These are phyloP conservation scores for Globisporangium rhizosaccharum DNA, from an alignment of 352 stramenopile genomes.

Conservation along the genomic window DNA sequence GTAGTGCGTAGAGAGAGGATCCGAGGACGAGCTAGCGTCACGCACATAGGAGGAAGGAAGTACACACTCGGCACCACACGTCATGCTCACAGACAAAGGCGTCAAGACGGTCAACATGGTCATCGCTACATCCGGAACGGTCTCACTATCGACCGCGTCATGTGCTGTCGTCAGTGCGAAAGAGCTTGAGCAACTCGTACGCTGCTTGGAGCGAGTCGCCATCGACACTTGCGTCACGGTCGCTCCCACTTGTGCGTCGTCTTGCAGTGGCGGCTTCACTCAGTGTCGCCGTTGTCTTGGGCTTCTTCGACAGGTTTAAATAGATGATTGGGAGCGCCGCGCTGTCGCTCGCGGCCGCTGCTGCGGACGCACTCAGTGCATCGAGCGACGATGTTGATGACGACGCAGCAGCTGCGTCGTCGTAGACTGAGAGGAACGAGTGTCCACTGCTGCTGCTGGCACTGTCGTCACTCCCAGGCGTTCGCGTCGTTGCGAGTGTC, in stretches of 20 bases:
- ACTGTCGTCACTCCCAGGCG: slow-evolving; percentile 22
- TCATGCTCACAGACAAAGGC: too few relatives aligned
- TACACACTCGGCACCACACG: too few relatives aligned
- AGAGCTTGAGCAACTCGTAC: slow-evolving; percentile 64
- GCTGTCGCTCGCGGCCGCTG: slow-evolving; percentile 33
- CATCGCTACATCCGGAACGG: too few relatives aligned
- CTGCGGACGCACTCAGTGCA: not conserved
- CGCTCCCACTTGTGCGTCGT: not conserved
- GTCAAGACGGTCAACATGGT: too few relatives aligned
- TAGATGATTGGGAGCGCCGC: slow-evolving; percentile 69
- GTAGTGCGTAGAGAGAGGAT: too few relatives aligned
- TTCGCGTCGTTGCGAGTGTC: slow-evolving; percentile 63
- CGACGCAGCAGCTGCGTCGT: slow-evolving; percentile 3
- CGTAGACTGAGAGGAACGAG: slow-evolving; percentile 5
- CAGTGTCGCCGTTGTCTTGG: slow-evolving; percentile 22
- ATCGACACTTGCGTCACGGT: slow-evolving; percentile 28
- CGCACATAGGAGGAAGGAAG: too few relatives aligned
- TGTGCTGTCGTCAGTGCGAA: not conserved
- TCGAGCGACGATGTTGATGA: not conserved
- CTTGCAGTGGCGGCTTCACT: not conserved
- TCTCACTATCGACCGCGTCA: not conserved
- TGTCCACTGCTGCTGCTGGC: not conserved
- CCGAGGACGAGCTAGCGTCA: too few relatives aligned
- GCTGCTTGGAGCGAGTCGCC: slow-evolving; percentile 65
- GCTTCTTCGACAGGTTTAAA: slow-evolving; percentile 71